Evolutionary conservation across 805 yeast species (phyloP), one percentile per base, ranked within the genome.

Genomic region (Tetrapisispora iriomotensis): DNA sequence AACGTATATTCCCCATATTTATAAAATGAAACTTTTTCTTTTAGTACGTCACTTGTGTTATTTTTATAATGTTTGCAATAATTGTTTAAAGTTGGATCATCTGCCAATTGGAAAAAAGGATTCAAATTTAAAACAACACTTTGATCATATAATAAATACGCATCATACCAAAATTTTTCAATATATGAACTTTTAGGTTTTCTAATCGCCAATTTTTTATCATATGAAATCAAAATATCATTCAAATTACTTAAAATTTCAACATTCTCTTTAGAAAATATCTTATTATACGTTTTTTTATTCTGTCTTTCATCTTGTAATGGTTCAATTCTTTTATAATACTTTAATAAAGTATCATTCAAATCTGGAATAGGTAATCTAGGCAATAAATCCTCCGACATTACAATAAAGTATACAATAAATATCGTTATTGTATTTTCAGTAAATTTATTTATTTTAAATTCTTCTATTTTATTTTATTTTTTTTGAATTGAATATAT

Each of bases 111-210:
- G 59, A 87, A 86, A 55, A 84, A 87, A 0, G 96, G 96, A 53
- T 87, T 87, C 50, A 87, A 72, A 60, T 87, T 87, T 45, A 87
- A 69, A n/a, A 87, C 96, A 29, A 87, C 95, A 0, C 92, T 87
- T 9, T 84, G 79, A 59, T 87, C 96, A 58, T 82, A 84, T 58
- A 79, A 79, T 48, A 87, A 68, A 59, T 87, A 87, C 1, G 95
- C 77, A 56, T 87, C 96, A 60, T 75, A 87, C 96, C 96, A 87
- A 59, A 87, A 87, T 60, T 87, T 94, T 61, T 87, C 96, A 46
- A 87, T 87, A 58, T 82, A 87, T 2, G 94, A 80, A 36, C 82
- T 77, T 45, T 85, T 66, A 13, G 78, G 64, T 37, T 72, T 68
- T 6, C 81, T 84, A 36, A 70, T 71, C 14, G 78, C 66, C 38